Conservation (phyloP, 2,329 filamentous ascomycete species). For the Neoscytalidium dimidiatum region DNA sequence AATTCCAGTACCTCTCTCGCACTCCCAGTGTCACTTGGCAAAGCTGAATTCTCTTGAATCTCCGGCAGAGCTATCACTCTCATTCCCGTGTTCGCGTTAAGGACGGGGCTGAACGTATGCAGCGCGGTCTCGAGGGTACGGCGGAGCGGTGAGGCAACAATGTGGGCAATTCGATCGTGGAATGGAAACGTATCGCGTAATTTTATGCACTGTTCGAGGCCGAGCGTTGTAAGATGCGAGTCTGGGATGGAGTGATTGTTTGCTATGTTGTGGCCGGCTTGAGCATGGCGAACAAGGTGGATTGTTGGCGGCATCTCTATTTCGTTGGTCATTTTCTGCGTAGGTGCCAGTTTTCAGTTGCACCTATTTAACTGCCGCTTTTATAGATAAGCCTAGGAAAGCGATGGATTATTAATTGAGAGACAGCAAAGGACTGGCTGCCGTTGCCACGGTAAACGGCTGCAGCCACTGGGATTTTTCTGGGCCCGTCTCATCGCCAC, state of each 20-base stretch:
- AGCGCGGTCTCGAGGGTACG: slow-evolving; percentile 77
- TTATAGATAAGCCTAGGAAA: too few species aligned
- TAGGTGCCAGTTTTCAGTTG: too few species aligned
- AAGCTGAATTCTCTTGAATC: slow-evolving; percentile 72
- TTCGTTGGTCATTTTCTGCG: too few species aligned
- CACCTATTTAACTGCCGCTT: too few species aligned
- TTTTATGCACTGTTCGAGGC: slow-evolving; percentile 63
- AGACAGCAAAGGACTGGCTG: too few species aligned
- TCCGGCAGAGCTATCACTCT: slow-evolving; percentile 68
- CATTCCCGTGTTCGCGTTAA: slow-evolving; percentile 31
- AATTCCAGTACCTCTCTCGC: slow-evolving; percentile 52
- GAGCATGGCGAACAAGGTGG: slow-evolving; percentile 71
- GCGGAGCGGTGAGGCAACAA: slow-evolving; percentile 75
- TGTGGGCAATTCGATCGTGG: slow-evolving; percentile 60
- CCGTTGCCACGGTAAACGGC: too few species aligned
- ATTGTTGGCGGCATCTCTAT: slow-evolving; percentile 48
- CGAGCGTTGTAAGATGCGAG: slow-evolving; percentile 70
- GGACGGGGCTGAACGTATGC: slow-evolving; percentile 60
- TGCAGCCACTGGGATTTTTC: too few species aligned
- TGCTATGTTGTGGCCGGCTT: slow-evolving; percentile 77
- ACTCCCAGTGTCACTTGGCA: slow-evolving; percentile 75
- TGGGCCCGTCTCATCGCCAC: too few species aligned
- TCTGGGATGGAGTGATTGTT: slow-evolving; percentile 67
- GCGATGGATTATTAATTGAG: too few species aligned
- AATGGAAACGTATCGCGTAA: slow-evolving; percentile 63